Evolutionary conservation across 768 basidiomycete species (phyloP).

Genomic region (Hemileccinum rubropunctum): DNA sequence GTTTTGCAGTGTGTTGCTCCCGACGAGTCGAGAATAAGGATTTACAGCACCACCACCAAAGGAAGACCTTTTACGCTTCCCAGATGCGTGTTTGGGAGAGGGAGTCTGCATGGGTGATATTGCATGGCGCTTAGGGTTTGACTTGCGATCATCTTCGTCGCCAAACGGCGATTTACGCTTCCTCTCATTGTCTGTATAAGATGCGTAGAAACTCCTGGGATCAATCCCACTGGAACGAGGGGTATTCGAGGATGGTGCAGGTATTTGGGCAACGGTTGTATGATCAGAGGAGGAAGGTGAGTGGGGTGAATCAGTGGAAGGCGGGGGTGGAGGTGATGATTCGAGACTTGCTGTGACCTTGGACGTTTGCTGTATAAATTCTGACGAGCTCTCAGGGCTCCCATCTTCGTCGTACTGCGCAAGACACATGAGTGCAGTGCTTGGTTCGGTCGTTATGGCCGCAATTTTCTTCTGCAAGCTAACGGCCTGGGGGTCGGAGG

Average conservation of each 20-base stretch:
- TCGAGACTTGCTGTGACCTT: constrained; percentile 20
- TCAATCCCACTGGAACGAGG: constrained; percentile 26
- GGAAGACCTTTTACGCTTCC: constrained; percentile 27
- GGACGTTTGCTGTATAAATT: constrained; percentile 13
- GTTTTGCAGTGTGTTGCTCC: constrained; percentile 34
- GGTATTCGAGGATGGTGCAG: constrained; percentile 19
- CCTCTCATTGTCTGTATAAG: constrained; percentile 24
- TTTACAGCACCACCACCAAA: constrained; percentile 32
- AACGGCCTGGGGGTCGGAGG: constrained; percentile 51
- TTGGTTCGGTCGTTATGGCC: constrained; percentile 31
- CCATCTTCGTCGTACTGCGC: constrained; percentile 43
- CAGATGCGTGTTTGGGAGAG: constrained; percentile 22
- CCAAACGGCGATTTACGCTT: constrained; percentile 42
- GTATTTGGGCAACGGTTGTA: constrained; percentile 17
- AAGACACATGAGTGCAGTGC: constrained; percentile 37
- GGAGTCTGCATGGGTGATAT: constrained; percentile 20
- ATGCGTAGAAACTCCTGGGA: constrained; percentile 40
- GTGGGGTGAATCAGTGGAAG: constrained; percentile 33
- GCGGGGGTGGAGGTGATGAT: constrained; percentile 31
- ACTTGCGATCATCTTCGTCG: constrained; percentile 27
- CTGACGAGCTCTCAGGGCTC: constrained; percentile 27
- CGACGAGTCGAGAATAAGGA: constrained; percentile 35
- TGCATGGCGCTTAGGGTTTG: constrained; percentile 18
- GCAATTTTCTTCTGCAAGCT: constrained; percentile 53
- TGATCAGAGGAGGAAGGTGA: constrained; percentile 32